Base-by-base conservation (phyloP, 1,284 basidiomycete species). In the Exsudoporus floridanus region DNA sequence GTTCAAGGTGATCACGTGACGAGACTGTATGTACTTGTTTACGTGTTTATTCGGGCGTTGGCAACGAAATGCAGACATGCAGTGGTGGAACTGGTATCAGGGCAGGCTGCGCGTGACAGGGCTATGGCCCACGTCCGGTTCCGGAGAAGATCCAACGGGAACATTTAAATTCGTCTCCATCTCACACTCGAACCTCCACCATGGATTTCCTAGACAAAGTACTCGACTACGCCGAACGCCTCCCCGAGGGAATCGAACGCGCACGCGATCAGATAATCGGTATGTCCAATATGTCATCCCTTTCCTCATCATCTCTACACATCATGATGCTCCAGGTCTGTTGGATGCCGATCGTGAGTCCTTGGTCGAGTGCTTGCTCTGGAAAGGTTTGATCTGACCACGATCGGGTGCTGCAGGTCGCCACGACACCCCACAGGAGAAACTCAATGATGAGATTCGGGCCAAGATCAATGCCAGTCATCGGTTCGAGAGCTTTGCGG, bases 401-500 rank as follows among this genome's bases (percentile, higher is more conserved):
- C 27, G 13, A 35, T 60, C 19, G 23, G 40, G 10, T 21, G 21
- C 38, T 33, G 36, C 19, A 83, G 82, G 79, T 43, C 81, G 92
- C 38, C 93, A 95, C 67, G 90, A 95, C 66, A 84, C 74, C 31
- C 81, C 84, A 0, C 71, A 83, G 47, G 90, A 91, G 70, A 80
- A 82, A 59, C 78, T 76, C 33, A 67, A 80, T n/a, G 88, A 91
- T 61, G 72, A 77, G 33, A 76, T 86, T 56, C 75, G 86, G 19
- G 76, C 80, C 48, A 79, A 84, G 62, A 94, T 96, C 64, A 85
- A 86, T 56, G 81, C 82, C 4, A 72, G 77, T 16, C 94, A 98
- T 73, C 82, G 94, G 28, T 98, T 92, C 72, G 67, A 82, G 35
- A 91, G 88, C 59, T 98, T 97, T 70, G 92, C 94, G 0, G 76